Evolutionary conservation across 352 stramenopile genomes (phyloP).

Genomic region (Globisporangium canariense): DNA sequence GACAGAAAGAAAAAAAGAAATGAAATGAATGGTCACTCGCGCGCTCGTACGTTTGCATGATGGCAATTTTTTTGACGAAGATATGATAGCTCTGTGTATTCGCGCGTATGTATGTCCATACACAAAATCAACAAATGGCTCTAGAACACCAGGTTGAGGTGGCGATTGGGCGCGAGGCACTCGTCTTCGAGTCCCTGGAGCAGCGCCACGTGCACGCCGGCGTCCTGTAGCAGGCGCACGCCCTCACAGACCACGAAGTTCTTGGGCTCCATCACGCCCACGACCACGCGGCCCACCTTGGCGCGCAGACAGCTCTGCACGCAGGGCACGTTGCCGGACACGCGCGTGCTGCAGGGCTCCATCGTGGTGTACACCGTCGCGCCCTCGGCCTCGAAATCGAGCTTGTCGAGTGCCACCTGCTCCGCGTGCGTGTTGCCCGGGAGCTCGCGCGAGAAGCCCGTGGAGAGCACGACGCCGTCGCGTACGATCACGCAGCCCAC

Average conservation of each 20-base stretch:
- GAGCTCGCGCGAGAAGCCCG: constrained; percentile 83
- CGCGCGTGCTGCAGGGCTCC: constrained; percentile 84
- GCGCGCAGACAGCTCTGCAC: constrained; percentile 77
- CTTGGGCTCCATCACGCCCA: constrained; percentile 83
- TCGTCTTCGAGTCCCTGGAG: constrained; percentile 70
- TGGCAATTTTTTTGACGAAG: neutral
- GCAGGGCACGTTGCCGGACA: constrained; percentile 83
- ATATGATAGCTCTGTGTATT: neutral
- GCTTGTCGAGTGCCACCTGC: constrained; percentile 81
- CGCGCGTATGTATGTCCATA: neutral
- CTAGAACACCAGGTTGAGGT: constrained; percentile 64
- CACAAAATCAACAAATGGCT: neutral
- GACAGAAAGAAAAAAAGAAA: neutral
- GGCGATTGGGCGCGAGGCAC: constrained; percentile 69
- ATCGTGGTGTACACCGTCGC: constrained; percentile 89
- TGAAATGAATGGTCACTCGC: neutral
- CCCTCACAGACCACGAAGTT: constrained; percentile 87
- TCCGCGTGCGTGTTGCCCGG: constrained; percentile 88
- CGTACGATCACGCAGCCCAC: constrained; percentile 78
- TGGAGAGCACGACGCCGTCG: constrained; percentile 52
- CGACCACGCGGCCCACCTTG: constrained; percentile 62
- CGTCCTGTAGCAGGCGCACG: constrained; percentile 62
- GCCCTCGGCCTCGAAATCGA: constrained; percentile 57
- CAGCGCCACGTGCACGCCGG: constrained; percentile 65
- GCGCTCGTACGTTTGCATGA: constrained; percentile 1